These are phyloP conservation scores for Sporothrix luriei DNA, from an alignment of 2,329 filamentous ascomycete genomes.

Conservation along the genomic window DNA sequence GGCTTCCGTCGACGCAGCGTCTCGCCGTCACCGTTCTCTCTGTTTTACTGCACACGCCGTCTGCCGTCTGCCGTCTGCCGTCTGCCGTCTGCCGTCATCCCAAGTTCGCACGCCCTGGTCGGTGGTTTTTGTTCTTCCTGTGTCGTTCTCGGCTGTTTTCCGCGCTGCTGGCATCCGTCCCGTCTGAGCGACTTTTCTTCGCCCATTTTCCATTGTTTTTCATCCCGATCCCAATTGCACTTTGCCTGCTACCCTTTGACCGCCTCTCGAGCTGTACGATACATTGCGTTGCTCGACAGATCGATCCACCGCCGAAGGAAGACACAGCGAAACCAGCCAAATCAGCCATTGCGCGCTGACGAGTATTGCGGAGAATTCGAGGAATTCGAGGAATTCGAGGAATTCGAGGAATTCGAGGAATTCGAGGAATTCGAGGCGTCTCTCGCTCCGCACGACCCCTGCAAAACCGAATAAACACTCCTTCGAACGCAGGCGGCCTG, in stretches of 20 bases:
- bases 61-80: not conserved
- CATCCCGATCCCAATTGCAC: not conserved
- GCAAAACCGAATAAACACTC: slow-evolving; percentile 9
- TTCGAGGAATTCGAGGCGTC: slow-evolving; percentile 6
- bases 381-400: too few relatives aligned
- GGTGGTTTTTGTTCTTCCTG: not conserved
- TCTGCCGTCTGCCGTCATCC: not conserved
- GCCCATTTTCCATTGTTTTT: not conserved
- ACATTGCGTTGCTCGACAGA: not conserved
- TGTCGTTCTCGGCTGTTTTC: not conserved
- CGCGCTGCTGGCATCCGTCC: slow-evolving; percentile 5
- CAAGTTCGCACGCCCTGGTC: not conserved
- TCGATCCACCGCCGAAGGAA: not conserved
- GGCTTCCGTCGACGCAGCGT: not conserved
- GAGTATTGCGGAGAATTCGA: not conserved
- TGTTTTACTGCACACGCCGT: not conserved
- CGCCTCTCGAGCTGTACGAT: not conserved
- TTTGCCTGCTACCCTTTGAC: not conserved
- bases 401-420: too few relatives aligned
- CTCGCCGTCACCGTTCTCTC: not conserved
- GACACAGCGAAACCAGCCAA: not conserved
- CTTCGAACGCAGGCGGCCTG: not conserved
- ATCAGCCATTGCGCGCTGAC: slow-evolving; percentile 15
- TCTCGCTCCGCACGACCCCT: slow-evolving; percentile 18
- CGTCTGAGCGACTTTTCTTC: slow-evolving; percentile 12